Evolutionary conservation across 2,329 filamentous ascomycete genomes (phyloP), one percentile per base, ranked within the genome.

Genomic region (Clarireedia paspali): DNA sequence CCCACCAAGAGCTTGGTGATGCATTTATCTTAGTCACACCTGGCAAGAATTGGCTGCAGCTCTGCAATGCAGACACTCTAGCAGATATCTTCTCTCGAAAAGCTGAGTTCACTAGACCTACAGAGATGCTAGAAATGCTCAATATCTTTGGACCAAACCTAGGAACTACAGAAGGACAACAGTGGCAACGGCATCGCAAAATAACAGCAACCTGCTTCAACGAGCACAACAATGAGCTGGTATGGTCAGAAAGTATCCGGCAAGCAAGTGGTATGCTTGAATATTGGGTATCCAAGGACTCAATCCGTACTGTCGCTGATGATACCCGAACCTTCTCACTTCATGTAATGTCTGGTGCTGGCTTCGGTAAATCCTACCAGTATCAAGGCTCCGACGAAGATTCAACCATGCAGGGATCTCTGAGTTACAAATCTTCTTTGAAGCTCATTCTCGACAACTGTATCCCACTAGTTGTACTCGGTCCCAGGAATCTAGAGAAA

Each of bases 101-200:
- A 6, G 26, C 2, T 17, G 38, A 53, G 27, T 55, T 49, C 15
- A 36, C 46, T 2, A 42, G 52, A 17, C 52, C 52, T 23, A 49
- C 45, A 2, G 52, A 55, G 52, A 42, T 49, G 46, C 15, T 55
- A 14, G 52, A 47, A 6, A 55, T 49, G 52, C 23, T 55, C 0
- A 55, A 55, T 7, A 45, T 55, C 3, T 55, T 36, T 44, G 52
- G 45, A 9, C 36, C 52, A 7, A 55, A 55, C 30, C 36, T 55
- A 1, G 52, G 46, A 4, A 55, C 52, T 3, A 54, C 52, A 2
- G 52, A 54, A 7, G 52, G 52, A 49, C 6, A n/a, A 17, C 52
- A 54, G 17, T 54, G 52, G 52, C 45, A 54, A 23, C 45, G 45
- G 4, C 52, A 54, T 49, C 52, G 52, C 23, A 54, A 55, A 17